Evolutionary conservation across 805 yeast genomes (phyloP), one percentile per base, ranked within the genome.

Genomic region (Saccharomycopsis fermentans): DNA sequence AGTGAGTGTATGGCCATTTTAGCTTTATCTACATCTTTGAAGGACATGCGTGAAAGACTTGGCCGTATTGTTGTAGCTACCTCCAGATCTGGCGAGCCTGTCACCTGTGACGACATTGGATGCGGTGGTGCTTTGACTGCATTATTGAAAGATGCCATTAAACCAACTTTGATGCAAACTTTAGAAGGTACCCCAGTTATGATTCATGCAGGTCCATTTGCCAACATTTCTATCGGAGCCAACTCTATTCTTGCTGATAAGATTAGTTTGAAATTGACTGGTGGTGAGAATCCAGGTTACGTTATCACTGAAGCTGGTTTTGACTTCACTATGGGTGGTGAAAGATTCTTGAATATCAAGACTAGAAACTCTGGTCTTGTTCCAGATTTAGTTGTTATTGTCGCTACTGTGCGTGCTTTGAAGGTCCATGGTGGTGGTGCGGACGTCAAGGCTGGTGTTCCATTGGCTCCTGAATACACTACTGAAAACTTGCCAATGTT

Each of bases 281-380:
- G 92, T 71, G 66, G 73, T 55, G 76, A 77, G 58, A 79, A 79
- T 66, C 79, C 79, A 64, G 94, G 95, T 62, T 87, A 81, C 65
- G 95, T 87, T 62, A 86, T 87, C 57, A 87, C 95, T 54, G 95
- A 87, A 71, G 95, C 95, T 19, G 95, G 95, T 62, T 87, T 87
- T 73, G 95, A 87, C 72, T 87, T 87, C 77, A 87, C 94, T 55
- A 87, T 87, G 95, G 95, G 95, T 69, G 95, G 95, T 71, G 95
- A 87, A 75, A 77, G 95, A 73, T 87, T 87, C 72, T 77, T 85
- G 71, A 86, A 87, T 72, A 87, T 87, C 74, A 87, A 87, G 71
- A 84, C 91, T 70, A 80, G 94, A 69, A 79, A 90, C 9, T 82
- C 89, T n/a, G 94, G 92, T 8, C 75, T 86, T 62, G 77, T 76